Conservation (phyloP, 352 stramenopile species). For the Globisporangium takayamanum region DNA sequence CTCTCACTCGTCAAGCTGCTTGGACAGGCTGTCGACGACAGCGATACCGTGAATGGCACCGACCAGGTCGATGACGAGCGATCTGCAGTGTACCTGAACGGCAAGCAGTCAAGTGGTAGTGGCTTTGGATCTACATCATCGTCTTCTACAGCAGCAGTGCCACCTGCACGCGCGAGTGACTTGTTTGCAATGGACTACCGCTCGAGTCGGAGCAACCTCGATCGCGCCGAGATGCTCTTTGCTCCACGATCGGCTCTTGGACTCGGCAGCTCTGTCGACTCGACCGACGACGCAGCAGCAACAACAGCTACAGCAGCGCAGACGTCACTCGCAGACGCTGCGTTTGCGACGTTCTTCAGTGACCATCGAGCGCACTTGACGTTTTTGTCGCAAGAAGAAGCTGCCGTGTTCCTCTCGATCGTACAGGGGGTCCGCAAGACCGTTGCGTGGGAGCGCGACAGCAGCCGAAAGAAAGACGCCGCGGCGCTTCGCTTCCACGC, state of each 20-base stretch:
- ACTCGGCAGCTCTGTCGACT: not conserved
- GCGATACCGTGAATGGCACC: not conserved
- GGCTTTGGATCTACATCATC: conserved; percentile 5
- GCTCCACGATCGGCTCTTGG: conserved; percentile 15
- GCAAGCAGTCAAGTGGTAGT: conserved; percentile 19
- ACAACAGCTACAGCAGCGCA: not conserved
- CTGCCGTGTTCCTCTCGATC: conserved; percentile 43
- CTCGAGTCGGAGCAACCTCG: conserved; percentile 12
- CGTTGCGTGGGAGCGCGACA: conserved; percentile 57
- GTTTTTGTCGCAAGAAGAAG: conserved; percentile 39
- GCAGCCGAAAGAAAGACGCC: conserved; percentile 53
- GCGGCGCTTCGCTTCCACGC: conserved; percentile 61
- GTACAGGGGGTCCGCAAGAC: conserved; percentile 43
- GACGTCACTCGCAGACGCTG: conserved; percentile 31
- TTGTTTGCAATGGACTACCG: conserved; percentile 67
- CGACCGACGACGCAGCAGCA: not conserved
- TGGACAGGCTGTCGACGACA: conserved; percentile 3
- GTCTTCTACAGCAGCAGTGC: conserved; percentile 18
- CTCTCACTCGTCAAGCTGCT: conserved; percentile 48
- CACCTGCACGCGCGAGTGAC: conserved; percentile 54
- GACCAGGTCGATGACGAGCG: conserved; percentile 26
- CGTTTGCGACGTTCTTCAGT: conserved; percentile 43
- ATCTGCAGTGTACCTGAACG: conserved; percentile 33
- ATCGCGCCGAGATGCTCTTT: conserved; percentile 62
- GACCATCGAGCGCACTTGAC: conserved; percentile 44